Conservation (phyloP, 345 rosid species). For the Bruguiera parviflora region DNA sequence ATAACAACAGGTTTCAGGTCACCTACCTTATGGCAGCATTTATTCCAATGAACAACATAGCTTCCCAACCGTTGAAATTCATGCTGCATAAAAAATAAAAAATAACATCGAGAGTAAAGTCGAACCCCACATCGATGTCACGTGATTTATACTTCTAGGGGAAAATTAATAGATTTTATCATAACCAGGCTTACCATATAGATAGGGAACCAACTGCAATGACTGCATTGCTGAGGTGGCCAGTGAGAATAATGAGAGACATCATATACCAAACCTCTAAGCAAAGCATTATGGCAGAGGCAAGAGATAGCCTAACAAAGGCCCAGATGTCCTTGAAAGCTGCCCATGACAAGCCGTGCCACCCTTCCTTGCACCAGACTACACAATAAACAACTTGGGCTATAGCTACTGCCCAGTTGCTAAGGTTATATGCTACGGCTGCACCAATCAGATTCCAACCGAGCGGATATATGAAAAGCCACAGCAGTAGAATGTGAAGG, state of each 20-base stretch:
- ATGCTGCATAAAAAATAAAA: constrained; percentile 37
- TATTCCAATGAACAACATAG: constrained; percentile 74
- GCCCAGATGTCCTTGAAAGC: constrained; percentile 72
- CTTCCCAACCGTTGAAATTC: constrained; percentile 74
- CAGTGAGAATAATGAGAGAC: constrained; percentile 69
- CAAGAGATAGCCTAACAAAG: constrained; percentile 68
- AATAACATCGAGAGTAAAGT: neutral
- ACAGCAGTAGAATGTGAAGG: constrained; percentile 41
- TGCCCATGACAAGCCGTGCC: constrained; percentile 58
- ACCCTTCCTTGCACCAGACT: constrained; percentile 59
- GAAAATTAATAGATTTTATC: neutral
- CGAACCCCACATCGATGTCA: neutral
- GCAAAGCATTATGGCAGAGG: constrained; percentile 85
- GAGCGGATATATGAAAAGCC: constrained; percentile 42
- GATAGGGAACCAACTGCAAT: constrained; percentile 73
- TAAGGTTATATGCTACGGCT: constrained; percentile 54
- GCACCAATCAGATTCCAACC: constrained; percentile 62
- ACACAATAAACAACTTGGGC: constrained; percentile 51
- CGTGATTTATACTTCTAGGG: neutral
- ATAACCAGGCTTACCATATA: constrained; percentile 50
- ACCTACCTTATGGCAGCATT: constrained; percentile 67
- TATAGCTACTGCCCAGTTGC: constrained; percentile 42
- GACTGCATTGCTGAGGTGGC: constrained; percentile 67
- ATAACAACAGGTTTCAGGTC: neutral
- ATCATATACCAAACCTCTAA: constrained; percentile 83